A percentile compares a stretch with the other conserved stretches of the same genome.
phyloP scores from a whole-genome alignment of 768 basidiomycete genomes.

The Russula emetica region DNA sequence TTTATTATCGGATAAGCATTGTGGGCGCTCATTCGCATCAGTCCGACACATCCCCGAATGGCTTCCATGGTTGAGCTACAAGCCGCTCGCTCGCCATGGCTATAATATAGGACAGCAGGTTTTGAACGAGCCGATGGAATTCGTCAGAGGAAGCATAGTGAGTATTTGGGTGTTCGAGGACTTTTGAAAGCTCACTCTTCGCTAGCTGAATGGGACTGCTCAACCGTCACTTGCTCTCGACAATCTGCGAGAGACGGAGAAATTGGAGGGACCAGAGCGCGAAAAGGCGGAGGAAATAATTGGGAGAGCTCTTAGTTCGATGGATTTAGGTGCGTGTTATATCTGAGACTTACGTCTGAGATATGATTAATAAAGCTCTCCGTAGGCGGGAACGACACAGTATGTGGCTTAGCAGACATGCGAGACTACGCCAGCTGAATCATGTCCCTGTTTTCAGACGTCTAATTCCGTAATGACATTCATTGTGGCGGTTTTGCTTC shows the following conservation, averaged over 20 bases:
- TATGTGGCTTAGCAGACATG: neutral
- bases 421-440: neutral
- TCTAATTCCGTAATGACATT: neutral
- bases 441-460: neutral
- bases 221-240: neutral
- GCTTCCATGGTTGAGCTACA: constrained; percentile 17
- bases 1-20: too few relatives aligned
- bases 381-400: neutral
- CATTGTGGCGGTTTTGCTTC: neutral
- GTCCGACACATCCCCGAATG: constrained; percentile 14
- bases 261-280: neutral
- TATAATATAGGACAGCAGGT: neutral
- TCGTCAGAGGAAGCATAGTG: constrained; percentile 9
- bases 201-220: neutral
- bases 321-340: neutral
- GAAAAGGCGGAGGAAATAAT: neutral
- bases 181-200: neutral
- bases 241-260: constrained; percentile 1
- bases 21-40: neutral
- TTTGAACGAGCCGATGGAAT: neutral
- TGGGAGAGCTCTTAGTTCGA: neutral
- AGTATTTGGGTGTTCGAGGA: neutral
- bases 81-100: constrained; percentile 9
- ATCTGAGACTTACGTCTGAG: neutral
- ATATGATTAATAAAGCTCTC: neutral